Base-by-base conservation (phyloP, 257 asterid species). In the Buddleja alternifolia region DNA sequence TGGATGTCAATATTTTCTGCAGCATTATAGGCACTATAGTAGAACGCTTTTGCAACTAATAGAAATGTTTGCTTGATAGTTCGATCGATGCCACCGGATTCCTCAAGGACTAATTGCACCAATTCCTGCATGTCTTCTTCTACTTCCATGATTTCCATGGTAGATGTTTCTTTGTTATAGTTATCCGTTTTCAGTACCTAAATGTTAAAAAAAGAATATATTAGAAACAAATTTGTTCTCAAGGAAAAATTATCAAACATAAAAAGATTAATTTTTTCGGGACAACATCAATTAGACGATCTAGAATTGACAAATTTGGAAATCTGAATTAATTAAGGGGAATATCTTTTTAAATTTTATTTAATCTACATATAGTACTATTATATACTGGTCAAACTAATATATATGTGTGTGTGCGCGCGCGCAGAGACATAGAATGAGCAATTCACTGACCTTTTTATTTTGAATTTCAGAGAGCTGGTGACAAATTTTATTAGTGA, bases 401-500 rank as follows among this genome's bases (percentile, higher is more conserved):
- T 29, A 29, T 29, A 5, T 29, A 29, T 29, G 5, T 29, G 5
- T 29, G 34, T 29, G 34, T 29, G 34, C 5, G 34, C 5, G 34
- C 5, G n/a, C n/a, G n/a, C n/a, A n/a, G n/a, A n/a, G n/a, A n/a
- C n/a, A n/a, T n/a, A n/a, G n/a, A n/a, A n/a, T n/a, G n/a, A n/a
- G n/a, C n/a, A n/a, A n/a, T n/a, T 17, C 50, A 21, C 53, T 41
- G 15, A 76, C 82, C 76, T 77, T 63, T 23, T 58, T 21, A 23
- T 16, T 23, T 40, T 55, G 32, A 7, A 8, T 25, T 2, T 63
- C n/a, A 7, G 1, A 16, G 55, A 82, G 80, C 0, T 45, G 63
- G 25, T 54, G 47, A 23, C 78, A 75, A 17, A 82, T 69, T 75
- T 50, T 52, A 19, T 75, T 75, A 10, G 71, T 75, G 66, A 78